These are phyloP conservation scores for Aspergillus sp. DNA, from an alignment of 2,329 filamentous ascomycete species.

Conservation along the genomic window DNA sequence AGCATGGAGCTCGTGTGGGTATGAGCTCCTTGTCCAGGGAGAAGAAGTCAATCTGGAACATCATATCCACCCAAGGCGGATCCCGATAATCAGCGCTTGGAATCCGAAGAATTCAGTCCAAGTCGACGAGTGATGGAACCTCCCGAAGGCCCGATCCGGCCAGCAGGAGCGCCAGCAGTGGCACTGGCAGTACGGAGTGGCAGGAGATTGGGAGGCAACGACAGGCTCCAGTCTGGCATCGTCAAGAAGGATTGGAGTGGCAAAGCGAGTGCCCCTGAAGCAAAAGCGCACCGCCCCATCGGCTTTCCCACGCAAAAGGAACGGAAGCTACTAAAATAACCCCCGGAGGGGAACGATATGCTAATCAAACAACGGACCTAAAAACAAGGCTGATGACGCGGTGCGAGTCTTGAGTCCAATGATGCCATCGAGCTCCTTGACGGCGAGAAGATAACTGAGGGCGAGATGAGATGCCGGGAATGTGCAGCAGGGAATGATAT, in stretches of 20 bases:
- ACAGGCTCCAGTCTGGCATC: neutral
- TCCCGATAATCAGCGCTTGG: conserved; percentile 17
- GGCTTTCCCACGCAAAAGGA: neutral
- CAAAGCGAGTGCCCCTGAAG: conserved; percentile 2
- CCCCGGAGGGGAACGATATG: neutral
- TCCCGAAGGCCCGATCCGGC: conserved; percentile 10
- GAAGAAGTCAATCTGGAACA: conserved; percentile 19
- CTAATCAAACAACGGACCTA: neutral
- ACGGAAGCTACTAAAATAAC: conserved; percentile 1
- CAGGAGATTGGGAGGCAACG: neutral
- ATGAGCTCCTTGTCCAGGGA: conserved; percentile 15
- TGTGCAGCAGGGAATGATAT: too few species aligned
- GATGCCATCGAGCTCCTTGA: neutral
- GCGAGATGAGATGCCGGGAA: too few species aligned
- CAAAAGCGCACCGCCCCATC: conserved; percentile 4
- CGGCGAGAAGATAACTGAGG: neutral
- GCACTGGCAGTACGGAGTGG: neutral
- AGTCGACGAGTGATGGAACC: neutral
- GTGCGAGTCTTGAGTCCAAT: neutral
- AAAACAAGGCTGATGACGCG: conserved; percentile 1
- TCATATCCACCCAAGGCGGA: conserved; percentile 21
- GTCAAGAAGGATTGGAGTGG: neutral
- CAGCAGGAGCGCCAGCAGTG: conserved; percentile 12
- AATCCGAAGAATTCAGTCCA: neutral
- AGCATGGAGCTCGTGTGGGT: conserved; percentile 18